Conservation (phyloP, 2,329 filamentous ascomycete genomes). For the Dryadomyces quercivorus region DNA sequence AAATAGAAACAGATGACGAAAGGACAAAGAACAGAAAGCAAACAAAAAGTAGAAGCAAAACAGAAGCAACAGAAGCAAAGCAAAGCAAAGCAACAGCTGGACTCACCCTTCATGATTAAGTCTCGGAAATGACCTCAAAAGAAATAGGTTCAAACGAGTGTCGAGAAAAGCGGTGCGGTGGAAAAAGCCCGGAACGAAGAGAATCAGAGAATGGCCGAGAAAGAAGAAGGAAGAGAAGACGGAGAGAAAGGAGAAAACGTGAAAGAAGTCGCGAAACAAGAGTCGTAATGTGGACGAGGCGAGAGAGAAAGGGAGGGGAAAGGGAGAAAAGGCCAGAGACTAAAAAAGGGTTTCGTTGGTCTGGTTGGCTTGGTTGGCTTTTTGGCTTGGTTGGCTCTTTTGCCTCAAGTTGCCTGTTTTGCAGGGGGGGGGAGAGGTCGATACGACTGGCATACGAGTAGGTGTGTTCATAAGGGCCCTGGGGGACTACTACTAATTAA, state of each 20-base stretch:
- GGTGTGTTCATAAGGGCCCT: too few species aligned
- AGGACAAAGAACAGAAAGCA: not conserved
- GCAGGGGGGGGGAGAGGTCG: too few species aligned
- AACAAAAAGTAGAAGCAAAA: not conserved
- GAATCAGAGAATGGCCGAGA: not conserved
- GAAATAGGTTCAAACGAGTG: conserved; percentile 4
- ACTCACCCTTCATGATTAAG: too few species aligned
- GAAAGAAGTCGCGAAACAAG: not conserved
- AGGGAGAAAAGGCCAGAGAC: not conserved
- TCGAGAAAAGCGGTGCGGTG: not conserved
- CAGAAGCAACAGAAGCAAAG: not conserved
- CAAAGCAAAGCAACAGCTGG: not conserved
- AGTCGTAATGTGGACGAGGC: not conserved
- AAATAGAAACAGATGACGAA: not conserved
- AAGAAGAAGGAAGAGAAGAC: not conserved
- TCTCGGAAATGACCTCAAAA: too few species aligned
- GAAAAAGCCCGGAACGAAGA: too few species aligned
- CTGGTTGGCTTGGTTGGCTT: not conserved
- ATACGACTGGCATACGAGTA: too few species aligned
- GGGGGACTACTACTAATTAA: not conserved
- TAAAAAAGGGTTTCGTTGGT: not conserved
- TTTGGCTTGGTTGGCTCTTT: too few species aligned
- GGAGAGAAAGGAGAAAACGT: not conserved
- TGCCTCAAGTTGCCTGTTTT: too few species aligned
- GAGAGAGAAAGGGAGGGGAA: not conserved